Evolutionary conservation across 108 stramenopile species (phyloP).

Genomic region (Aurantiochytrium sp.): DNA sequence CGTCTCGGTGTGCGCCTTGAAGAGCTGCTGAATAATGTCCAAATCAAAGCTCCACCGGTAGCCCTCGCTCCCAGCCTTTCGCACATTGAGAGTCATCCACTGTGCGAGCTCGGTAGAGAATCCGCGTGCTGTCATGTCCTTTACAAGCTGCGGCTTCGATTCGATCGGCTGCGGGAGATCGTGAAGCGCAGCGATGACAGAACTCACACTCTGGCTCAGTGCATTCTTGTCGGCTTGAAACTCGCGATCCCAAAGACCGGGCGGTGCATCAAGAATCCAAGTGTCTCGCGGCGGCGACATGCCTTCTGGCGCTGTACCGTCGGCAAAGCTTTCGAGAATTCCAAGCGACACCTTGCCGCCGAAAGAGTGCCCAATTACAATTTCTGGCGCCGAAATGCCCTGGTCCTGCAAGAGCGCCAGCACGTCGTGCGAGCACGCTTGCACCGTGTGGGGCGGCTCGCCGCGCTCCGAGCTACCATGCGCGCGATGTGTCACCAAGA

Average conservation of each 20-base stretch:
- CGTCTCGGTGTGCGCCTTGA: background rate
- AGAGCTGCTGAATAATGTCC: conserved; percentile 7
- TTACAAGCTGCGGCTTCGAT: background rate
- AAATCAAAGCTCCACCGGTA: background rate
- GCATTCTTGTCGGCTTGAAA: background rate
- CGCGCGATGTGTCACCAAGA: background rate
- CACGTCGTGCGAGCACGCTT: background rate
- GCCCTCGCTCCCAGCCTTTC: background rate
- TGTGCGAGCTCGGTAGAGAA: conserved; percentile 1
- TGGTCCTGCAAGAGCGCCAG: background rate
- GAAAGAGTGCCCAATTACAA: conserved; percentile 2
- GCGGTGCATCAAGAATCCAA: background rate
- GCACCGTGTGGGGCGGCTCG: background rate
- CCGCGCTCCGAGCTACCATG: background rate
- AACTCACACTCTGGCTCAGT: background rate
- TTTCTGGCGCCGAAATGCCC: background rate
- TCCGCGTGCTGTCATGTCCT: background rate
- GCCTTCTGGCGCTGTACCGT: background rate
- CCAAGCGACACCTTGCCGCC: conserved; percentile 6
- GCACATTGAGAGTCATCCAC: conserved; percentile 18
- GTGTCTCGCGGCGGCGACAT: background rate
- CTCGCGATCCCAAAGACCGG: background rate
- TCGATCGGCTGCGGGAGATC: background rate
- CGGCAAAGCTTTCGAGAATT: background rate
- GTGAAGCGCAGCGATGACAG: background rate